phyloP scores from a whole-genome alignment of 352 stramenopile species.

The Globisporangium lucens region DNA sequence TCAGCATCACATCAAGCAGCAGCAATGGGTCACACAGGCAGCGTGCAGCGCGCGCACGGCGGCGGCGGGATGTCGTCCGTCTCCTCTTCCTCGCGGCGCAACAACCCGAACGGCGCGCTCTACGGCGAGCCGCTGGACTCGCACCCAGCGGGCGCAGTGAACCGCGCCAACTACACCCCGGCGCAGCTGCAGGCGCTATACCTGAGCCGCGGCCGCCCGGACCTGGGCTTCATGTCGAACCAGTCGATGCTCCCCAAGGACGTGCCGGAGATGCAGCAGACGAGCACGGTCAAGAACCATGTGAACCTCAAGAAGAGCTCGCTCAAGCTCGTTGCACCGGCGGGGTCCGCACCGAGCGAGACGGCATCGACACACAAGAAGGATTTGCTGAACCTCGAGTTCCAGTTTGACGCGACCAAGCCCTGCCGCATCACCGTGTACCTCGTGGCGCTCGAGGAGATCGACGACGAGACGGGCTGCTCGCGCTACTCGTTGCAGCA shows the following conservation, averaged over 20 bases:
- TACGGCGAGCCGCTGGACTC: constrained; percentile 62
- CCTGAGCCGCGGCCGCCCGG: constrained; percentile 64
- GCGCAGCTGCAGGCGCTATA: constrained; percentile 84
- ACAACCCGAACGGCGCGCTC: constrained; percentile 31
- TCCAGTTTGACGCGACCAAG: constrained; percentile 80
- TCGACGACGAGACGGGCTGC: constrained; percentile 60
- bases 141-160: constrained; percentile 24
- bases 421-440: constrained; percentile 63
- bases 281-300: constrained; percentile 78
- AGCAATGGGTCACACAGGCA: constrained; percentile 71
- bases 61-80: not conserved
- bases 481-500: constrained; percentile 57
- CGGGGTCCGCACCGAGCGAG: not conserved
- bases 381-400: constrained; percentile 41
- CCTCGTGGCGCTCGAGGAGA: constrained; percentile 59
- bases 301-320: constrained; percentile 83
- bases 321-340: constrained; percentile 43
- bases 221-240: constrained; percentile 86
- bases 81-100: constrained; percentile 17
- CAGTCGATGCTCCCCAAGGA: constrained; percentile 46
- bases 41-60: constrained; percentile 43
- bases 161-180: constrained; percentile 64
- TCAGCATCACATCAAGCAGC: not conserved
- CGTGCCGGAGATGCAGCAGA: constrained; percentile 81
- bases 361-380: constrained; percentile 21